Conservation (phyloP, 1,139 yeast genomes). For the Hansenula lynferdii region DNA sequence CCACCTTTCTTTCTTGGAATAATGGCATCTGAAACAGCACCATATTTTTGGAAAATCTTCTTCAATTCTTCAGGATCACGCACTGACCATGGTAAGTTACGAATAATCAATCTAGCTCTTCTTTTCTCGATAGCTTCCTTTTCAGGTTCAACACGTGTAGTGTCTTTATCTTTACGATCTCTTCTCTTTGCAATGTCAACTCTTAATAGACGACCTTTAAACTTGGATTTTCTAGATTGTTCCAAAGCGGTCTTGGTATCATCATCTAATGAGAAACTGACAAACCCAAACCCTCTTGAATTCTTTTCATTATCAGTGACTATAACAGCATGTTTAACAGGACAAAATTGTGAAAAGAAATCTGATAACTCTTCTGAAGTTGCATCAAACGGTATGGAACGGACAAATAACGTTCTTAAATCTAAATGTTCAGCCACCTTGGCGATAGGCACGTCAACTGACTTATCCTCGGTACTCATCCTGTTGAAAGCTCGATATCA, state of each 20-base stretch:
- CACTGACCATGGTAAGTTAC: slow-evolving; percentile 96
- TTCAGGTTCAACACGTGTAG: slow-evolving; percentile 16
- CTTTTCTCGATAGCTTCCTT: slow-evolving; percentile 44
- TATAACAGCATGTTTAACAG: slow-evolving; percentile 92
- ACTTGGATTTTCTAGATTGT: slow-evolving; percentile 59
- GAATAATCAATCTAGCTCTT: slow-evolving; percentile 76
- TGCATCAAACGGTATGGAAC: slow-evolving; percentile 77
- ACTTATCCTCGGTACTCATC: slow-evolving; percentile 4
- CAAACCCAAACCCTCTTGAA: slow-evolving; percentile 95
- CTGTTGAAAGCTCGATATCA: not conserved
- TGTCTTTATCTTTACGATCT: slow-evolving; percentile 50
- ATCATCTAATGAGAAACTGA: slow-evolving; percentile 79
- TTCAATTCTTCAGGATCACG: slow-evolving; percentile 70
- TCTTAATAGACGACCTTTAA: slow-evolving; percentile 62
- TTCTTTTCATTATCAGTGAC: slow-evolving; percentile 71
- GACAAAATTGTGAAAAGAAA: slow-evolving; percentile 86
- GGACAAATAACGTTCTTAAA: slow-evolving; percentile 70
- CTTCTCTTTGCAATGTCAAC: slow-evolving; percentile 92
- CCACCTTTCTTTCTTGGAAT: slow-evolving; percentile 90
- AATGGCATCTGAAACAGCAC: slow-evolving; percentile 84
- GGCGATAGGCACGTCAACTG: not conserved
- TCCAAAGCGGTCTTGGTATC: slow-evolving; percentile 77
- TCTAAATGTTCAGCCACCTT: slow-evolving; percentile 25
- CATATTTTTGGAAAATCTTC: slow-evolving; percentile 69
- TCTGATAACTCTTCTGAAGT: slow-evolving; percentile 77